phyloP scores from a whole-genome alignment of 1,284 basidiomycete species.

The Cryptococcus sp. region DNA sequence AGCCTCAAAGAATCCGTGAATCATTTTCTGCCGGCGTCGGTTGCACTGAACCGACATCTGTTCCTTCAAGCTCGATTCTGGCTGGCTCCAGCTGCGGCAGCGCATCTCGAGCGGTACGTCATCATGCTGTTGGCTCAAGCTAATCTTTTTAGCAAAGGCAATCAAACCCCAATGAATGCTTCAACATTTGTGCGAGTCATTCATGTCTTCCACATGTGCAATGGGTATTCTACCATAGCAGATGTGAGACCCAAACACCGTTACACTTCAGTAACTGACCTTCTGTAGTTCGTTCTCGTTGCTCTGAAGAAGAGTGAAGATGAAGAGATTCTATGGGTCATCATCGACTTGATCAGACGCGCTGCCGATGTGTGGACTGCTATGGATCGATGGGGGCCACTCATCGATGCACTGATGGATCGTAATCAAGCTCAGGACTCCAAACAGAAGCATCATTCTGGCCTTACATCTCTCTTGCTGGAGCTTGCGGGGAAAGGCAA shows the following conservation, averaged over 20 bases:
- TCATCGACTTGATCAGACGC: conserved; percentile 34
- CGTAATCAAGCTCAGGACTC: conserved; percentile 27
- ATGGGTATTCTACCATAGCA: conserved; percentile 35
- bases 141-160: conserved; percentile 13
- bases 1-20: conserved; percentile 5
- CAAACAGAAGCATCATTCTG: conserved; percentile 19
- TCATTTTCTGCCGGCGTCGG: conserved; percentile 26
- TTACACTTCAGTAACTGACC: conserved; percentile 10
- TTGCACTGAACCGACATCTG: conserved; percentile 27
- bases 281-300: conserved; percentile 15
- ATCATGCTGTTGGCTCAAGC: neutral
- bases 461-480: conserved; percentile 22
- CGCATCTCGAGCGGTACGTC: conserved; percentile 22
- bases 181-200: conserved; percentile 37
- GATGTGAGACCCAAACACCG: conserved; percentile 20
- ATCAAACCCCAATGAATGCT: conserved; percentile 29
- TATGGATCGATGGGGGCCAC: conserved; percentile 37
- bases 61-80: conserved; percentile 40
- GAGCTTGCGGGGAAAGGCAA: conserved; percentile 25
- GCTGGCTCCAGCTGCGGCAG: conserved; percentile 26
- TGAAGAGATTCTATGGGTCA: conserved; percentile 34
- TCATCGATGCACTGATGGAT: conserved; percentile 35
- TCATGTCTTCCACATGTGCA: conserved; percentile 33
- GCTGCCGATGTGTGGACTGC: conserved; percentile 44
- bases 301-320: conserved; percentile 32